These are phyloP conservation scores for Candida tunisiensis DNA, from an alignment of 1,139 yeast species.

Conservation along the genomic window DNA sequence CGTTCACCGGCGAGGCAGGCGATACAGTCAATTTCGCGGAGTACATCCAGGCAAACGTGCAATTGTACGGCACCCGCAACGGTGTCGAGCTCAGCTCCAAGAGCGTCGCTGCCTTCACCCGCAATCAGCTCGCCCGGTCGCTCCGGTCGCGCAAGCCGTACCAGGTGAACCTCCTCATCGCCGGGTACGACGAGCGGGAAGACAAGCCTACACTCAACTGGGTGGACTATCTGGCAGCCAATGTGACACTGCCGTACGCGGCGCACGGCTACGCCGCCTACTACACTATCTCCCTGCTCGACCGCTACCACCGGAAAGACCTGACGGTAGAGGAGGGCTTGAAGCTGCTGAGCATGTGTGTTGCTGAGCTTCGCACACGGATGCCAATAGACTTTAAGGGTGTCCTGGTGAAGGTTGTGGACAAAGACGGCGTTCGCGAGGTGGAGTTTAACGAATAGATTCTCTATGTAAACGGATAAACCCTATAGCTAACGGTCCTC, in stretches of 20 bases:
- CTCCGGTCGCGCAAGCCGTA: conserved; percentile 86
- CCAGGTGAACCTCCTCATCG: conserved; percentile 80
- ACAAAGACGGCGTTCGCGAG: conserved; percentile 25
- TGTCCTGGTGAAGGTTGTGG: conserved; percentile 58
- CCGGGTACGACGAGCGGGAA: conserved; percentile 59
- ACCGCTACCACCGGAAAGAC: conserved; percentile 74
- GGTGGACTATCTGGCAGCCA: conserved; percentile 91
- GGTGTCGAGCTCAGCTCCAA: conserved; percentile 48
- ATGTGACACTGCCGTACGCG: conserved; percentile 82
- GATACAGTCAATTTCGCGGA: conserved; percentile 85
- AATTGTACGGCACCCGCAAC: conserved; percentile 76
- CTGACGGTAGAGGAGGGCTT: conserved; percentile 70
- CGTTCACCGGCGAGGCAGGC: conserved; percentile 92
- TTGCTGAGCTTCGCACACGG: conserved; percentile 65
- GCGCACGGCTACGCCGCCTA: conserved; percentile 97
- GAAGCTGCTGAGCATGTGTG: conserved; percentile 52
- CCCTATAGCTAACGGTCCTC: no score
- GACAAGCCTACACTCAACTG: conserved; percentile 59
- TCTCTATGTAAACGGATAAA: background rate
- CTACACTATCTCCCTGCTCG: conserved; percentile 78
- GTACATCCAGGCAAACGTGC: conserved; percentile 82
- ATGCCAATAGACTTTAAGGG: conserved; percentile 98
- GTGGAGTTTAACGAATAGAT: conserved; percentile 1
- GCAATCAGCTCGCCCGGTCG: conserved; percentile 77
- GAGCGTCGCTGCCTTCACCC: conserved; percentile 77